Conservation (phyloP, 2,329 filamentous ascomycete species). For the Neophaeococcomyces aloes region DNA sequence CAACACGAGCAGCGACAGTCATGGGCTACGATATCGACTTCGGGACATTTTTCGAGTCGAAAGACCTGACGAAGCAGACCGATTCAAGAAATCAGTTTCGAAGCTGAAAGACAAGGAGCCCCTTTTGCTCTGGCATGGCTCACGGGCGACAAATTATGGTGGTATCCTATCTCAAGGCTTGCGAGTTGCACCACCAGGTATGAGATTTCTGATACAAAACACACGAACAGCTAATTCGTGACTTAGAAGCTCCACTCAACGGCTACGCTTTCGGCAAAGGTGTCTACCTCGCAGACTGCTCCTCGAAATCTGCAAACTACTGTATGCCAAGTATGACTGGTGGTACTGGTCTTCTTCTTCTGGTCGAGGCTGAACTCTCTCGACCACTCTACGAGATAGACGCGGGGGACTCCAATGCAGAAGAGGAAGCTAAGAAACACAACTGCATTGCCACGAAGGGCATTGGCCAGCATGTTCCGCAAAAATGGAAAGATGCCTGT, state of each 20-base stretch:
- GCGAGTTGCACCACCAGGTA: constrained; percentile 67
- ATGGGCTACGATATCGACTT: constrained; percentile 45
- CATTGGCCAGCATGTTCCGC: constrained; percentile 53
- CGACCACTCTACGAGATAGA: constrained; percentile 58
- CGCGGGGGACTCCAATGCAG: constrained; percentile 51
- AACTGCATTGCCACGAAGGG: constrained; percentile 63
- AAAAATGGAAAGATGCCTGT: constrained; percentile 65
- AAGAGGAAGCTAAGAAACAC: constrained; percentile 48
- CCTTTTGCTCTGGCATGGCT: constrained; percentile 79
- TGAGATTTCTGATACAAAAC: neutral
- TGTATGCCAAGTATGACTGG: constrained; percentile 52
- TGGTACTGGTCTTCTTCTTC: constrained; percentile 62
- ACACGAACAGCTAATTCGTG: no score
- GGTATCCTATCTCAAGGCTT: constrained; percentile 81
- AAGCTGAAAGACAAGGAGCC: constrained; percentile 49
- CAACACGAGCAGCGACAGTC: constrained; percentile 57
- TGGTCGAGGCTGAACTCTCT: constrained; percentile 77
- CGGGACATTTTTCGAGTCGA: constrained; percentile 75
- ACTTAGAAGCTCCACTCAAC: constrained; percentile 60
- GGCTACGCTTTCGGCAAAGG: constrained; percentile 89
- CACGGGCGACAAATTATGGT: constrained; percentile 70
- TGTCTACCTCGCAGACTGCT: constrained; percentile 79
- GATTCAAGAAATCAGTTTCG: constrained; percentile 50
- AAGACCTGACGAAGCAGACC: constrained; percentile 60
- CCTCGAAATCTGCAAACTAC: constrained; percentile 71